Conservation (phyloP, 257 asterid species). For the Echium plantagineum region DNA sequence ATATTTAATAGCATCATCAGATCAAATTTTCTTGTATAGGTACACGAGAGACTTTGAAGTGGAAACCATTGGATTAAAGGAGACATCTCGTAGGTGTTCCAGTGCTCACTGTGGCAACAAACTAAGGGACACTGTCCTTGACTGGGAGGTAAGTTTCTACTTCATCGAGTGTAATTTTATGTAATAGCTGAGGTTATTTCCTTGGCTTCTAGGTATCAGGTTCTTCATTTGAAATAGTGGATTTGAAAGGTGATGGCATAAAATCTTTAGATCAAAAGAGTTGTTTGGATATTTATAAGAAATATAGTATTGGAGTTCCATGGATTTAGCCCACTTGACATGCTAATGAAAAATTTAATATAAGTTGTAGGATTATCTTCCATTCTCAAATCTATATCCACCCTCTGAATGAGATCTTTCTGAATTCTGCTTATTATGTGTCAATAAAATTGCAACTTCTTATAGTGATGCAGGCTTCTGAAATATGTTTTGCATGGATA, state of each 20-base stretch:
- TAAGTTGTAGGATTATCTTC: background rate
- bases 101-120: constrained; percentile 53
- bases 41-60: constrained; percentile 85
- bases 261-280: background rate
- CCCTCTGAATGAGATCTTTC: background rate
- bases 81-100: constrained; percentile 73
- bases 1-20: background rate
- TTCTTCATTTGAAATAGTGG: background rate
- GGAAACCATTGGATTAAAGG: constrained; percentile 89
- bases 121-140: constrained; percentile 93
- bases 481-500: too few species aligned
- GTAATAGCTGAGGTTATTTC: background rate
- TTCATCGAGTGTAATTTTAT: background rate
- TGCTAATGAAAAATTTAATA: background rate
- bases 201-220: background rate
- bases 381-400: background rate
- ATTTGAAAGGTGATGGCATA: too few species aligned
- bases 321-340: background rate
- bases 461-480: background rate
- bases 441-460: background rate
- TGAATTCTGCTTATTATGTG: background rate
- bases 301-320: background rate
- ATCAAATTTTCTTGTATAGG: constrained; percentile 36
- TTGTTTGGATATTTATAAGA: background rate
- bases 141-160: constrained; percentile 72